Base-by-base conservation (phyloP, 129 eudicot species). In the Dittrichia graveolens region DNA sequence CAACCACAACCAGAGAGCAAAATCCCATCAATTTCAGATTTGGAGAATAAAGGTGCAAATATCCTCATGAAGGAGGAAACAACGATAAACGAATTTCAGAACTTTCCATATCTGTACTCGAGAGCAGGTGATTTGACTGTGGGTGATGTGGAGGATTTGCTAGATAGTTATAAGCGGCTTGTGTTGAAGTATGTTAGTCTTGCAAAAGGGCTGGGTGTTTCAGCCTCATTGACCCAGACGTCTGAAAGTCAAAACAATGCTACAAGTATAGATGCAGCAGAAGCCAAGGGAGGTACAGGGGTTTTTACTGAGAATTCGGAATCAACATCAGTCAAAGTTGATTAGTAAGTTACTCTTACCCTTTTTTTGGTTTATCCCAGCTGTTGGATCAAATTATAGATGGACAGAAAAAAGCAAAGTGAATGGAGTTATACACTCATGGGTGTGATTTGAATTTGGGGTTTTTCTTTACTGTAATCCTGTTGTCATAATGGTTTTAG, bases 171-270 rank as follows among this genome's bases (percentile, higher is more conserved):
- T 55, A 94, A 94, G 87, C 83, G 86, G 46, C 86, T 94, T 1
- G 97, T 88, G 42, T 75, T 94, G 59, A 94, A 72, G 80, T 94
- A 94, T 78, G 89, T 88, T 38, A 84, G 93, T 63, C 96, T 94
- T 60, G 84, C 93, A 15, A 90, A 81, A 80, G 97, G 98, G 62
- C 39, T 88, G 69, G 98, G 93, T 18, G 79, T 75, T 37, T 11
- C 81, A 8, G 24, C 67, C 38, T 69, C 83, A 4, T 15, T 79
- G 6, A n/a, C 39, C 65, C 45, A 42, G 39, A 72, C 18, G 49
- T 46, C 16, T 55, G 75, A 50, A 49, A 63, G 62, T 18, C 62
- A 37, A 77, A 79, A 62, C 38, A 72, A 61, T 40, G 39, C 74
- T n/a, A 77, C 42, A 58, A 73, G 34, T 70, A 45, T 64, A 19